Evolutionary conservation across 2,329 filamentous ascomycete genomes (phyloP).

Genomic region (Hypoxylon sp.): DNA sequence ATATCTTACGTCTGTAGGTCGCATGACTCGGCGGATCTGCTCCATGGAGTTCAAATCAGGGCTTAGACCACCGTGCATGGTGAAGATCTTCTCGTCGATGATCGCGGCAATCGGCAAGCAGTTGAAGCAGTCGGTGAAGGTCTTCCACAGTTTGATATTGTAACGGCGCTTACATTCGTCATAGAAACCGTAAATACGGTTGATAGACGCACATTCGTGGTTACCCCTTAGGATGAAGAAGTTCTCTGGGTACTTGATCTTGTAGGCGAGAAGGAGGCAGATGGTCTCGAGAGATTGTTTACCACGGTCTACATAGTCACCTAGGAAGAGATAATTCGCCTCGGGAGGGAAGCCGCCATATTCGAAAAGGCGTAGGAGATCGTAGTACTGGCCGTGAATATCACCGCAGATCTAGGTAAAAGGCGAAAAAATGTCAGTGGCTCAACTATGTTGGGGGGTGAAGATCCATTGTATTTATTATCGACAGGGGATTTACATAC

Average conservation of each 20-base stretch:
- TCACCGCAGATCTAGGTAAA: conserved; percentile 90
- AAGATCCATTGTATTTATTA: conserved; percentile 21
- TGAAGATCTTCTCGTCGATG: conserved; percentile 99
- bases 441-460: conserved; percentile 13
- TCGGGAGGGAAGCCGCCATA: conserved; percentile 98
- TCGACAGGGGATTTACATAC: conserved; percentile 65
- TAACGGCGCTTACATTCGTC: conserved; percentile 99
- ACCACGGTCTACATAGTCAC: conserved; percentile 98
- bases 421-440: conserved; percentile 29
- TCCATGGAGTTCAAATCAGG: conserved; percentile 99
- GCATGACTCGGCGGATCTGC: conserved; percentile 98
- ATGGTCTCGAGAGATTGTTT: conserved; percentile 99
- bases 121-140: conserved; percentile 99
- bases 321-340: conserved; percentile 99
- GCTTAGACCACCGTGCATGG: conserved; percentile 98
- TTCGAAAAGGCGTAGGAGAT: conserved; percentile 96
- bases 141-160: conserved; percentile 99
- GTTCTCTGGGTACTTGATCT: conserved; percentile 99
- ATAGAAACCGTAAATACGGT: conserved; percentile 99
- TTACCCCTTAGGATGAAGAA: conserved; percentile 99
- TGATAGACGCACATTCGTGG: conserved; percentile 99
- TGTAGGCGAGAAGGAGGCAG: conserved; percentile 95
- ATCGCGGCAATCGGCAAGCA: conserved; percentile 98
- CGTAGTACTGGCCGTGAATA: conserved; percentile 99
- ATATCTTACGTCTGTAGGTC: conserved; percentile 91